Base-by-base conservation (phyloP, 257 asterid genomes). In the Jacaranda copaia region DNA sequence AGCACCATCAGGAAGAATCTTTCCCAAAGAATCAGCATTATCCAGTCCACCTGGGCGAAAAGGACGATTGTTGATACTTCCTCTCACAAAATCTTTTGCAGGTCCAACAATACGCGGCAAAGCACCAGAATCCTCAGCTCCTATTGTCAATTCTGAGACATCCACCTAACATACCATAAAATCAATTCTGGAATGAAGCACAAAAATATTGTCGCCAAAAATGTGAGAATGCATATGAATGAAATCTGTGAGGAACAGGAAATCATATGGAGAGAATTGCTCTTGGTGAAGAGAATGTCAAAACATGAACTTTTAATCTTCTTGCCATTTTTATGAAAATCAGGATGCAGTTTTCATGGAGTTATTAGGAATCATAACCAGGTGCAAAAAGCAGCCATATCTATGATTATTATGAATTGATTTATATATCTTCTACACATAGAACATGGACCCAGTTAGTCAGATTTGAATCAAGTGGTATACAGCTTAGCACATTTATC, bases 1-100 rank as follows among this genome's bases (percentile, higher is more conserved):
- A 76, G 98, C 96, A 80, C 92, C 97, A 40, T 88, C 91, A 39
- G 99, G 98, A 78, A 90, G 67, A 45, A 76, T 77, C 83, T 93
- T 93, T 36, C 89, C 93, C 75, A 88, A 68, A 73, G 96, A 88
- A 79, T 85, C 88, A 58, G 89, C 78, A 76, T 81, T 84, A 69
- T 85, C 96, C 75, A 93, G 85, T 73, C 99, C 99, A 52, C 99
- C 98, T 7, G 98, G 97, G 74, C 88, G 92, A 77, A 95, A 95
- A 80, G 99, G 99, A 73, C 97, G 97, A 61, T 78, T 95, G 74
- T 80, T 88, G 74, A 95, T 85, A 81, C 98, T 93, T 86, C 99
- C 99, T 81, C 92, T 91, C 11, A 95, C 92, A 81, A 84, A 93
- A 86, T 95, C 99, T 85, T 93, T 95, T 38, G 94, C 91, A 74